A percentile compares a stretch with the other conserved stretches of the same genome.
These are phyloP conservation scores for Stenogyne calaminthoides DNA, from an alignment of 305 asterid species.

Conservation along the genomic window DNA sequence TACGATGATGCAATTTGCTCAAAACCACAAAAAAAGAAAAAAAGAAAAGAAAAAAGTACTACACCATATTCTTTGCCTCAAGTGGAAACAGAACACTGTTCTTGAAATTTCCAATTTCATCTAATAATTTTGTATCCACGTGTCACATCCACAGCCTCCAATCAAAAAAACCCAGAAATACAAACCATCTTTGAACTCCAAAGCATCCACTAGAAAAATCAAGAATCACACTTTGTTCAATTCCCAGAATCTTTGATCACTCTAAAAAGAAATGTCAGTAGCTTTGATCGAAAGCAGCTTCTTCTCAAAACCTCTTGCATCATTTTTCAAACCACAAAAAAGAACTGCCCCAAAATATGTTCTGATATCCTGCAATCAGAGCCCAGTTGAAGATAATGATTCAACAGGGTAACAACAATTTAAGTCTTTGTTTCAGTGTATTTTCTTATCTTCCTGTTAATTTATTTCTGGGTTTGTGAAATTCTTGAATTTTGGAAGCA, in stretches of 20 bases:
- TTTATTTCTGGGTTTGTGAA: not conserved
- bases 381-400: slow-evolving; percentile 43
- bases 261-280: slow-evolving; percentile 47
- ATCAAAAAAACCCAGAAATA: slow-evolving; percentile 24
- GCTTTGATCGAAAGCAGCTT: slow-evolving; percentile 53
- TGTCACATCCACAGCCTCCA: slow-evolving; percentile 28
- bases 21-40: not conserved
- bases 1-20: not conserved
- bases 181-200: not conserved
- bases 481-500: slow-evolving; percentile 29
- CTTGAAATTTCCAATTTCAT: slow-evolving; percentile 22
- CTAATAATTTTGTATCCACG: slow-evolving; percentile 24
- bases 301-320: slow-evolving; percentile 45
- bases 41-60: not conserved
- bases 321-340: slow-evolving; percentile 47
- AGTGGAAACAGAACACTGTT: not conserved
- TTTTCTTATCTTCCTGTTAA: not conserved
- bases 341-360: slow-evolving; percentile 22
- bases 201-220: not conserved
- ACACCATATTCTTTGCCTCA: not conserved
- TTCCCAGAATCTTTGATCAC: slow-evolving; percentile 3
- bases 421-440: not conserved
- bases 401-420: slow-evolving; percentile 39
- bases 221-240: not conserved
- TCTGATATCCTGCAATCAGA: slow-evolving; percentile 47